Evolutionary conservation across 108 stramenopile genomes (phyloP).

Genomic region (Fragilariopsis cylindrus): DNA sequence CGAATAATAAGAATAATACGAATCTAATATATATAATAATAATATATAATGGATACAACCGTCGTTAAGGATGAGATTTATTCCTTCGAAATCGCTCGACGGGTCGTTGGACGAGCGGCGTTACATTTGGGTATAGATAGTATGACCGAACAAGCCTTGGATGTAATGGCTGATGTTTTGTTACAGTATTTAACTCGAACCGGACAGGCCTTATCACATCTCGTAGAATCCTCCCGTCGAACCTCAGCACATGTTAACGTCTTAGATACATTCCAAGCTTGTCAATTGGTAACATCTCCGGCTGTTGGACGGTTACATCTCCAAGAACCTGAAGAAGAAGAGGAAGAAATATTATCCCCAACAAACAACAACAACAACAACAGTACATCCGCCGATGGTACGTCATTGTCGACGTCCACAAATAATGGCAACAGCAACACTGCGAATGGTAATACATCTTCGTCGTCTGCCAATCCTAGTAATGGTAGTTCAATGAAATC

Average conservation of each 20-base stretch:
- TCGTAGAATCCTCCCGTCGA: slow-evolving; percentile 73
- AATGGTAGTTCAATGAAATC: not conserved
- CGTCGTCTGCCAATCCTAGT: not conserved
- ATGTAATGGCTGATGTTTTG: slow-evolving; percentile 65
- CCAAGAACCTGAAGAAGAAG: slow-evolving; percentile 16
- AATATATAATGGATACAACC: not conserved
- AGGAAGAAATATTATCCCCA: not conserved
- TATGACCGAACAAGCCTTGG: slow-evolving; percentile 70
- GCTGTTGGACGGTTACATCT: slow-evolving; percentile 49
- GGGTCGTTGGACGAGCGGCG: slow-evolving; percentile 79
- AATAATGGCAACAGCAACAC: slow-evolving; percentile 5
- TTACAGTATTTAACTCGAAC: slow-evolving; percentile 62
- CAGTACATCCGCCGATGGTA: slow-evolving; percentile 3
- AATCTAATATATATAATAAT: not conserved
- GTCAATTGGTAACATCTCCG: slow-evolving; percentile 57
- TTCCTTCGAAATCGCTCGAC: slow-evolving; percentile 60
- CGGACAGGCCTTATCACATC: slow-evolving; percentile 55
- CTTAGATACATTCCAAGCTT: slow-evolving; percentile 76
- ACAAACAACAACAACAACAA: too few species aligned
- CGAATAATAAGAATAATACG: too few species aligned
- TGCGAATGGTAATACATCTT: not conserved
- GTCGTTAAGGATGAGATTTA: slow-evolving; percentile 47
- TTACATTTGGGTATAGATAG: slow-evolving; percentile 77
- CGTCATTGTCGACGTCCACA: not conserved
- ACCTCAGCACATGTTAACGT: slow-evolving; percentile 78